Evolutionary conservation across 2,329 filamentous ascomycete genomes (phyloP).

Genomic region (Hymenotorrendiella dingleyae): DNA sequence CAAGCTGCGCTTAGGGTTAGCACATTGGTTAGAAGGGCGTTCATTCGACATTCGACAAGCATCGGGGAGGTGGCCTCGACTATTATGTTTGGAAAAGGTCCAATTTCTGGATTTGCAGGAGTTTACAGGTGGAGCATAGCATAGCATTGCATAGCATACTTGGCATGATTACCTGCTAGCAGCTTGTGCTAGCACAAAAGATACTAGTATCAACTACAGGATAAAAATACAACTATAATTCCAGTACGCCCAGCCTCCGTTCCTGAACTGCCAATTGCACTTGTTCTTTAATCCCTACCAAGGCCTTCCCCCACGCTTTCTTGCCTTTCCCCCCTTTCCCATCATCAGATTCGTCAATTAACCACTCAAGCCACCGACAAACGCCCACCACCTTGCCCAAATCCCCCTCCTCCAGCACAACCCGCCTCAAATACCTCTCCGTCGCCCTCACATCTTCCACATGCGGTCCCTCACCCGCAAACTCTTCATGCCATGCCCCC

Average conservation of each 20-base stretch:
- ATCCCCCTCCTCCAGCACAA: conserved; percentile 71
- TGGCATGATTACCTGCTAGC: not conserved
- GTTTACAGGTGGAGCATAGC: too few species aligned
- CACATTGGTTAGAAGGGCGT: not conserved
- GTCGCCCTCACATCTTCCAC: conserved; percentile 70
- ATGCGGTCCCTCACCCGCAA: conserved; percentile 70
- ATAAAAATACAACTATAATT: too few species aligned
- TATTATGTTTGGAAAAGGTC: not conserved
- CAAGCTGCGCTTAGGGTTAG: not conserved
- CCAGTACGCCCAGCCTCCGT: conserved; percentile 51
- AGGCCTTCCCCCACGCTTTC: conserved; percentile 41
- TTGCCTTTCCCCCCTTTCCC: conserved; percentile 35
- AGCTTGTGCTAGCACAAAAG: not conserved
- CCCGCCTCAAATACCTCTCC: conserved; percentile 62
- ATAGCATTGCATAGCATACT: too few species aligned
- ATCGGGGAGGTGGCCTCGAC: not conserved
- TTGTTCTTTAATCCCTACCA: conserved; percentile 39
- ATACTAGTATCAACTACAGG: not conserved
- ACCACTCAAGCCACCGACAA: conserved; percentile 59
- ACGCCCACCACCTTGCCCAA: conserved; percentile 67
- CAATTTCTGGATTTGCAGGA: not conserved
- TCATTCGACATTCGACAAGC: too few species aligned
- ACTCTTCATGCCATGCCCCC: conserved; percentile 69
- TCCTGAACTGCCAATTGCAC: conserved; percentile 50
- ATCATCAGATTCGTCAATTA: conserved; percentile 43